Evolutionary conservation across 176 grass and related monocot genomes (phyloP), one percentile per base, ranked within the genome.

Genomic region (Zizania latifolia): DNA sequence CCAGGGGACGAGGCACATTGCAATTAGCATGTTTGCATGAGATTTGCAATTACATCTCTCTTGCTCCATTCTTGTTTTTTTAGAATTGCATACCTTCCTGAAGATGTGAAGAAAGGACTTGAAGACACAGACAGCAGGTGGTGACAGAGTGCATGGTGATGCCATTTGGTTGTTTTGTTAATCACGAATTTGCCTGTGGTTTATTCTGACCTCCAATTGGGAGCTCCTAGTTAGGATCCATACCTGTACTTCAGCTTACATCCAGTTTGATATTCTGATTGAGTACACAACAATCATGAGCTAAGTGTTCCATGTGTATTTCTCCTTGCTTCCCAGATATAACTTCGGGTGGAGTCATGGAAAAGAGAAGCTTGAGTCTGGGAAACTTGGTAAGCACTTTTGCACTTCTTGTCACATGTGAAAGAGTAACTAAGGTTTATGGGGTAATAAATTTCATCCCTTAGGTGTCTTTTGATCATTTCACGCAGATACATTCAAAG

Each of bases 331-430:
- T 9, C 10, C 2, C 12, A 98, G 94, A 28, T 98, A 87, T 84
- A 98, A 68, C 71, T 98, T 98, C 57, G 94, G 94, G 32, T 98
- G 94, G 91, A 98, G 94, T 62, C 94, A 98, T 86, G 94, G 90
- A 67, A 98, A 92, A 82, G 94, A 93, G 71, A 87, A 82, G 67
- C 66, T 98, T 68, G 94, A 93, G 79, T 92, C 86, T 39, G 91
- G 91, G 55, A 97, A 93, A 89, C 81, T 86, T 24, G 94, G 94
- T 93, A 89, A 58, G 53, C 31, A 79, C 24, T 72, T 26, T 24
- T 19, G 64, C 21, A 6, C 43, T 80, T 77, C 62, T 3, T 80
- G 4, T 24, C 23, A 24, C 65, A 16, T 40, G 58, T 33, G 12
- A 15, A 17, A 8, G 31, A 73, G 2, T 56, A 69, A 76, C 1